Evolutionary conservation across 1,139 yeast species (phyloP).

Genomic region (Tardiomyces blankii): DNA sequence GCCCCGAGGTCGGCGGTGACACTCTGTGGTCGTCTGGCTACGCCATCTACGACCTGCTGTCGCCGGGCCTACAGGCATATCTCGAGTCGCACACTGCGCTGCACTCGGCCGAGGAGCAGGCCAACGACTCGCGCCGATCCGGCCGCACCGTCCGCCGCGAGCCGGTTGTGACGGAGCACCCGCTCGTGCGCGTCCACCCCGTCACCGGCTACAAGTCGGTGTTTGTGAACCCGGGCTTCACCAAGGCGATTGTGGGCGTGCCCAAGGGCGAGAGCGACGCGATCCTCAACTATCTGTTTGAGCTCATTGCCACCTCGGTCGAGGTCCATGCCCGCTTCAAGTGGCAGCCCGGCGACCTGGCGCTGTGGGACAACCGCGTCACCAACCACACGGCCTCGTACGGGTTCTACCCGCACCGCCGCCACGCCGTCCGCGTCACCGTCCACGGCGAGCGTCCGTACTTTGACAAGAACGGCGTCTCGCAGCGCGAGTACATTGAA

Average conservation of each 20-base stretch:
- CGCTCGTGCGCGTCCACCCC: slow-evolving; percentile 59
- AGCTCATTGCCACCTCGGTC: slow-evolving; percentile 39
- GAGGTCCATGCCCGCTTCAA: slow-evolving; percentile 47
- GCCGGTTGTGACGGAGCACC: slow-evolving; percentile 51
- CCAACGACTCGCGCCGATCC: slow-evolving; percentile 37
- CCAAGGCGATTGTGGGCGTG: slow-evolving; percentile 50
- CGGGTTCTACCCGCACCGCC: slow-evolving; percentile 31
- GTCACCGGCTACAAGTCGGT: slow-evolving; percentile 52
- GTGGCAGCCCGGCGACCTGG: slow-evolving; percentile 53
- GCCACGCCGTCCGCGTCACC: slow-evolving; percentile 63
- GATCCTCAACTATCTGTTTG: slow-evolving; percentile 41
- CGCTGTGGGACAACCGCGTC: slow-evolving; percentile 64
- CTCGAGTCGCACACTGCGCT: slow-evolving; percentile 48
- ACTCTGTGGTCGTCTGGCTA: slow-evolving; percentile 56
- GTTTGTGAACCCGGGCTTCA: slow-evolving; percentile 50
- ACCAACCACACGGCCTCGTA: slow-evolving; percentile 47
- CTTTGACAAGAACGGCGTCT: slow-evolving; percentile 16
- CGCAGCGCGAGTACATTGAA: slow-evolving; percentile 11
- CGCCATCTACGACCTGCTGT: slow-evolving; percentile 59
- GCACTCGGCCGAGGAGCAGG: slow-evolving; percentile 65
- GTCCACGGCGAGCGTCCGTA: slow-evolving; percentile 42
- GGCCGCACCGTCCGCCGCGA: slow-evolving; percentile 58
- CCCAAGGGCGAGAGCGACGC: slow-evolving; percentile 53
- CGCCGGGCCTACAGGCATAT: slow-evolving; percentile 47
- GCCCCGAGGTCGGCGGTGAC: slow-evolving; percentile 62